Percentiles rank a stretch among this genome's conserved stretches.
Evolutionary conservation across 2,329 filamentous ascomycete species (phyloP).

Genomic region (Coniochaeta sp.): DNA sequence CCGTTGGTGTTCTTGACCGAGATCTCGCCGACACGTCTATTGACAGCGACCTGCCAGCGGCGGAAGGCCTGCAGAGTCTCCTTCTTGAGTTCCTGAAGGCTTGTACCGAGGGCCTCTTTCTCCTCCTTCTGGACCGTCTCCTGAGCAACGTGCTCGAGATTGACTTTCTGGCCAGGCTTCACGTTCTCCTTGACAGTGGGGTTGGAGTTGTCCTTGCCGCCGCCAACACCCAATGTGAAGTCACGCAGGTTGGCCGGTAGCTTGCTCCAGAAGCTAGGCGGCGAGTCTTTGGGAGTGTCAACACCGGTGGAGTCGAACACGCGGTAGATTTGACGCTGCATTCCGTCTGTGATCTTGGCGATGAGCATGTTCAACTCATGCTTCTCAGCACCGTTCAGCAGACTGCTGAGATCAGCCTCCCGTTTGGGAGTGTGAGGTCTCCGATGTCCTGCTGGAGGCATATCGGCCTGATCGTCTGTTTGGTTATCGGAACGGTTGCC

Average conservation of each 20-base stretch:
- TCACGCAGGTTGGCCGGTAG: slow-evolving; percentile 22
- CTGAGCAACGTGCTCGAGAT: background rate
- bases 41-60: slow-evolving; percentile 68
- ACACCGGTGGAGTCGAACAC: slow-evolving; percentile 39
- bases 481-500: background rate
- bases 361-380: slow-evolving; percentile 45
- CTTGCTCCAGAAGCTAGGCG: slow-evolving; percentile 20
- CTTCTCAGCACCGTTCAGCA: slow-evolving; percentile 40
- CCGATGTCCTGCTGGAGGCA: slow-evolving; percentile 30
- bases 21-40: slow-evolving; percentile 64
- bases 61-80: slow-evolving; percentile 65
- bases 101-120: slow-evolving; percentile 19
- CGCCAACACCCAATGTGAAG: slow-evolving; percentile 8
- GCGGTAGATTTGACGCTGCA: slow-evolving; percentile 43
- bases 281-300: slow-evolving; percentile 19
- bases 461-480: slow-evolving; percentile 14
- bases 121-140: slow-evolving; percentile 20
- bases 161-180: background rate
- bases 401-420: slow-evolving; percentile 41
- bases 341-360: slow-evolving; percentile 43
- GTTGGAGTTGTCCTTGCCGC: slow-evolving; percentile 5
- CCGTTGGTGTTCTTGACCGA: slow-evolving; percentile 34
- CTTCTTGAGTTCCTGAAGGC: slow-evolving; percentile 54
- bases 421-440: slow-evolving; percentile 27
- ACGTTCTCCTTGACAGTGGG: background rate